A percentile compares a stretch with the other conserved stretches of the same genome.
phyloP scores from a whole-genome alignment of 805 yeast genomes.

The Saccharomyces kudriavzevii region DNA sequence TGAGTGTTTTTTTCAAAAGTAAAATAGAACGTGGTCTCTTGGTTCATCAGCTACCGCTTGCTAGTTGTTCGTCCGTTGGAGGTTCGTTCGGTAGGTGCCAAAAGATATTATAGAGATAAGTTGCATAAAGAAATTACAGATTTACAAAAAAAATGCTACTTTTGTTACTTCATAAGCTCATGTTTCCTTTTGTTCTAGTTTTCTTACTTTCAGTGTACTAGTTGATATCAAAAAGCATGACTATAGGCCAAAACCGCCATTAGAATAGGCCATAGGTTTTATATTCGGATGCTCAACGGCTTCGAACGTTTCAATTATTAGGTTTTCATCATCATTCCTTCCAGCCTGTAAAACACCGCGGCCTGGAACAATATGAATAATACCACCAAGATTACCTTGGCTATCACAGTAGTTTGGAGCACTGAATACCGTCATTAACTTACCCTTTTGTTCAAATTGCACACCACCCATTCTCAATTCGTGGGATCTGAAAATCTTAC shows the following conservation, averaged over 20 bases:
- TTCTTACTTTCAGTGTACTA: not conserved
- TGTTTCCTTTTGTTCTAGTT: not conserved
- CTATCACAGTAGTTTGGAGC: constrained; percentile 97
- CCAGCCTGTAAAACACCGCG: constrained; percentile 33
- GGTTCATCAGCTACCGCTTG: no score
- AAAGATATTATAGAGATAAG: not conserved
- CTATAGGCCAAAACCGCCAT: constrained; percentile 36
- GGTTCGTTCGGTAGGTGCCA: no score
- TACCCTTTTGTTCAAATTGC: constrained; percentile 78
- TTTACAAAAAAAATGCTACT: not conserved
- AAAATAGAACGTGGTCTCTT: not conserved
- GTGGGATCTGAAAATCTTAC: constrained; percentile 84
- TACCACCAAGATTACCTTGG: constrained; percentile 86
- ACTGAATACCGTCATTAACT: constrained; percentile 86
- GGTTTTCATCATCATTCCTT: constrained; percentile 38
- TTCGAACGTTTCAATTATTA: constrained; percentile 53
- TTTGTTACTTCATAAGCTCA: not conserved
- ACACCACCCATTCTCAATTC: constrained; percentile 92
- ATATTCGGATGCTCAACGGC: constrained; percentile 88
- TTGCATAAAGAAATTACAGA: not conserved
- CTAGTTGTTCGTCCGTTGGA: no score
- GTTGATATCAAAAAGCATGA: not conserved
- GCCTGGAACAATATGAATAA: constrained; percentile 53
- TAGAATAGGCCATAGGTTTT: constrained; percentile 89
- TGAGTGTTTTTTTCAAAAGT: constrained; percentile 32